phyloP scores from a whole-genome alignment of 1,284 basidiomycete species.

The Cronartium quercuum region DNA sequence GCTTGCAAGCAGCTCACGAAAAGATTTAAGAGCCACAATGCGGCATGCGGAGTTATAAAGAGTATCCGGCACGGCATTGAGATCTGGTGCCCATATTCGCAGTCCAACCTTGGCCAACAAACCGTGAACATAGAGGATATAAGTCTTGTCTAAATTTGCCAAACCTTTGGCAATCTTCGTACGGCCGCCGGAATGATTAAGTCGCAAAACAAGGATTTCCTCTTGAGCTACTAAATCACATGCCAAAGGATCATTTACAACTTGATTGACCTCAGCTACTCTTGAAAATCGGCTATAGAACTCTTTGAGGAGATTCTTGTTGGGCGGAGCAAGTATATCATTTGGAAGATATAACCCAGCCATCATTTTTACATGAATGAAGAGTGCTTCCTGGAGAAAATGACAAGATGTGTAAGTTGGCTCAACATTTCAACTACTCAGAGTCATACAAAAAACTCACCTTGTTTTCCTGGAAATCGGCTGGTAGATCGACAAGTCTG shows the following conservation, averaged over 20 bases:
- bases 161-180: conserved; percentile 8
- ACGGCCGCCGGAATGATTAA: neutral
- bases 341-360: conserved; percentile 5
- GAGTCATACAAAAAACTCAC: neutral
- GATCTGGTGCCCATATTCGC: conserved; percentile 5
- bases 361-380: conserved; percentile 16
- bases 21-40: conserved; percentile 3
- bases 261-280: neutral
- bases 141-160: conserved; percentile 9
- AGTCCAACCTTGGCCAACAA: conserved; percentile 7
- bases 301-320: neutral
- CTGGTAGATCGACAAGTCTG: neutral
- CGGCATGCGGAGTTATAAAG: conserved; percentile 14
- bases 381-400: conserved; percentile 16
- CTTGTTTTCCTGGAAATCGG: neutral
- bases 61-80: neutral
- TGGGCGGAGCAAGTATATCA: neutral
- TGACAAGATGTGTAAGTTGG: neutral
- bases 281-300: conserved; percentile 7
- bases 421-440: neutral
- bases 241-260: neutral
- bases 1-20: conserved; percentile 1
- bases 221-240: neutral
- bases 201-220: neutral
- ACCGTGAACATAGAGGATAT: conserved; percentile 5